Evolutionary conservation across 2,329 filamentous ascomycete genomes (phyloP).

Genomic region (Xylariaceae sp.): DNA sequence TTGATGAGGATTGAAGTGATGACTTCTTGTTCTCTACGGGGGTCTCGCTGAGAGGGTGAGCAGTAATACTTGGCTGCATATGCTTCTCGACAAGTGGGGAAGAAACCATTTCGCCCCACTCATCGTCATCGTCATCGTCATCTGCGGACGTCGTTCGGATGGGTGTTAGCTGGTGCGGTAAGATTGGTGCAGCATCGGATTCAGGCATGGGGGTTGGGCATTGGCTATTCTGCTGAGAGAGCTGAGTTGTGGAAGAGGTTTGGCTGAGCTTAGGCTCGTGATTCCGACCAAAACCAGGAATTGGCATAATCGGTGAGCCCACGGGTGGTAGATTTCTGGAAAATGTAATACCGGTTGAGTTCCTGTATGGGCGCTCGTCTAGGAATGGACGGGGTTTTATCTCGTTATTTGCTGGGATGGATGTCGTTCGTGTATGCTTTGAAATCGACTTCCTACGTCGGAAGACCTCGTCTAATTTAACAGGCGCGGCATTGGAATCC

Average conservation of each 20-base stretch:
- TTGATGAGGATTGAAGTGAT: neutral
- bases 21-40: neutral
- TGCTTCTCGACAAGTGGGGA: constrained; percentile 32
- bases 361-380: constrained; percentile 14
- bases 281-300: constrained; percentile 28
- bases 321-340: neutral
- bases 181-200: neutral
- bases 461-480: constrained; percentile 47
- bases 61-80: constrained; percentile 5
- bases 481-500: constrained; percentile 50
- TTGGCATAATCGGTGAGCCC: neutral
- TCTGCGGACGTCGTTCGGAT: constrained; percentile 16
- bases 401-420: constrained; percentile 22
- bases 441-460: constrained; percentile 32
- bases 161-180: constrained; percentile 1
- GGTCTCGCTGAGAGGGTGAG: neutral
- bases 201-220: neutral
- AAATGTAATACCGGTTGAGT: constrained; percentile 22
- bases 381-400: neutral
- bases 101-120: constrained; percentile 59
- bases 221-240: neutral
- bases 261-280: constrained; percentile 11
- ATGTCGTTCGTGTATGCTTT: constrained; percentile 28
- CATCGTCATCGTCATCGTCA: constrained; percentile 52
- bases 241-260: constrained; percentile 1